These are phyloP conservation scores for Colletotrichum cereale DNA, from an alignment of 2,329 filamentous ascomycete species.

Conservation along the genomic window DNA sequence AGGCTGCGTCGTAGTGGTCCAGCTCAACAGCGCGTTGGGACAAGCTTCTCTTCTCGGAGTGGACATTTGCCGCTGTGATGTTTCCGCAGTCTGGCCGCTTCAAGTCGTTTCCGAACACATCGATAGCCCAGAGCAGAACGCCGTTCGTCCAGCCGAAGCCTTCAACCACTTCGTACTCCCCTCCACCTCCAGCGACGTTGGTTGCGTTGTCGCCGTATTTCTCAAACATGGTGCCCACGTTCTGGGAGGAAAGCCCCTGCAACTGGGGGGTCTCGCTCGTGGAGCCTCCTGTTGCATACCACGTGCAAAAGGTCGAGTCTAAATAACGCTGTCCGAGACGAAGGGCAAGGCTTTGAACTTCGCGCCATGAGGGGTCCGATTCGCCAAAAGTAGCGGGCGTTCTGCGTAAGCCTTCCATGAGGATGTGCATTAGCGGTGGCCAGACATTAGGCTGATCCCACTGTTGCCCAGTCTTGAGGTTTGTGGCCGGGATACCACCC, in stretches of 20 bases:
- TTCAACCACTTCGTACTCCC: conserved; percentile 77
- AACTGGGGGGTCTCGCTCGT: conserved; percentile 66
- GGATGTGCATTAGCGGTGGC: conserved; percentile 74
- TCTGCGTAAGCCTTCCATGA: conserved; percentile 72
- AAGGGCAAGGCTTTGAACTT: conserved; percentile 68
- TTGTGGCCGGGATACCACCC: conserved; percentile 73
- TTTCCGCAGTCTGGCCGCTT: conserved; percentile 68
- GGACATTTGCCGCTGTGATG: conserved; percentile 56
- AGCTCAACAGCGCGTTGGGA: conserved; percentile 59
- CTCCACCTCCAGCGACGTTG: conserved; percentile 72
- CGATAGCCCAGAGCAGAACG: conserved; percentile 74
- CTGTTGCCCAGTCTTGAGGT: conserved; percentile 71
- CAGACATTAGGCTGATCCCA: conserved; percentile 80
- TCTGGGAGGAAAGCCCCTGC: conserved; percentile 55
- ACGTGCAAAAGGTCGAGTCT: conserved; percentile 77
- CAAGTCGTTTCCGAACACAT: conserved; percentile 69
- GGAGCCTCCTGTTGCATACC: conserved; percentile 75
- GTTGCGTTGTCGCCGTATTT: conserved; percentile 74
- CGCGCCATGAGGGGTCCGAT: conserved; percentile 65
- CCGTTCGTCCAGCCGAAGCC: conserved; percentile 80
- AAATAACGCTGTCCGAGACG: conserved; percentile 74
- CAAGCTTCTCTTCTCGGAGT: conserved; percentile 47
- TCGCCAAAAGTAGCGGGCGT: conserved; percentile 68
- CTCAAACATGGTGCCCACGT: conserved; percentile 75
- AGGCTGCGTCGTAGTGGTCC: conserved; percentile 58